Evolutionary conservation across 139 green algal genomes (phyloP), one percentile per base, ranked within the genome.

Genomic region (Coelastrella sp.): DNA sequence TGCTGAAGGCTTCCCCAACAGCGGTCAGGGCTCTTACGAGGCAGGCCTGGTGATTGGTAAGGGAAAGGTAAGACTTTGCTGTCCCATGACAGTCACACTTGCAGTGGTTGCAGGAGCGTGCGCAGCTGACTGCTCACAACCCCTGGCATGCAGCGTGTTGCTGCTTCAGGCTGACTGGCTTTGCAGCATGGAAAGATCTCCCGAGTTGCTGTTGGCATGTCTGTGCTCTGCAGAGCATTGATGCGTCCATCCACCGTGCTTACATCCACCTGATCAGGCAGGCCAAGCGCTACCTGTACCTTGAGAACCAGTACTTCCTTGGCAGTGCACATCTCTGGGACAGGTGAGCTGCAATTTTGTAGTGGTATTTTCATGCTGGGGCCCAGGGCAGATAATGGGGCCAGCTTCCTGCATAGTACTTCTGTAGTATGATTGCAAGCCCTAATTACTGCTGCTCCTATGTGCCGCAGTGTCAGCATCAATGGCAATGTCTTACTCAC

Each of bases 261-360:
- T 96, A 96, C 76, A 87, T 96, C 35, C 72, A 90, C 75, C 82
- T 92, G 57, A 96, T 96, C 84, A 91, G 94, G 3, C 80, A 90
- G 3, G 94, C 94, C 22, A 81, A 95, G 88, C 90, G 87, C 87
- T 96, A 94, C 85, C 90, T 96, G 24, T 95, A 96, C 93, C 93
- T 96, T 49, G 94, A 96, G 90, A 96, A 96, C 87, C 94, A 91
- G 81, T 96, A 96, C 91, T 96, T 96, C 85, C 84, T 96, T 61
- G 94, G 94, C 82, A 92, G 88, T 83, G 88, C 80, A n/a, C 95
- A 96, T 57, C 89, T 91, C 22, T 96, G 94, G 94, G 59, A 86
- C 20, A 86, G 78, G 85, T 90, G 68, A n/a, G 74, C 4, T 8
- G 3, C 56, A 12, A 8, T 61, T 27, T 0, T 78, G 14, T 49